A percentile compares a stretch with the other conserved stretches of the same genome.
phyloP scores from a whole-genome alignment of 805 yeast genomes.

The Pichia thaimueangensis region DNA sequence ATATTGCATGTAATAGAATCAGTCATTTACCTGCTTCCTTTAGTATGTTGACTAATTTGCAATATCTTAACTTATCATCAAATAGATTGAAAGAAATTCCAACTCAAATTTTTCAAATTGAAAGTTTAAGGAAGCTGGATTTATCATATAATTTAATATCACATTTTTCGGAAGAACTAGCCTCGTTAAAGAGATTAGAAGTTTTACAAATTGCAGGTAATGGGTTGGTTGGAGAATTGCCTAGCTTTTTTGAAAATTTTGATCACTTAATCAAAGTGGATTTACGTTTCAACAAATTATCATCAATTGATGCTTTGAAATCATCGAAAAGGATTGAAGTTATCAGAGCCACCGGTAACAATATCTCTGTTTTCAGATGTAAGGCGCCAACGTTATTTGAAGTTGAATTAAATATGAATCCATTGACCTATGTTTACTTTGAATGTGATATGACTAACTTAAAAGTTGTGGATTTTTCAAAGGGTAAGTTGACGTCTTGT shows the following conservation, averaged over 20 bases:
- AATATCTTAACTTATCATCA: constrained; percentile 68
- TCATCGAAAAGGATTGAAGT: constrained; percentile 58
- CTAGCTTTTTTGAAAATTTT: constrained; percentile 47
- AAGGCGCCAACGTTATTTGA: constrained; percentile 57
- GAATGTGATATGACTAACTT: constrained; percentile 49
- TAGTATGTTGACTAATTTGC: constrained; percentile 46
- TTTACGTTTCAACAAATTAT: constrained; percentile 59
- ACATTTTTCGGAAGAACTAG: constrained; percentile 53
- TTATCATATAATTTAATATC: constrained; percentile 73
- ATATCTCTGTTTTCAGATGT: constrained; percentile 63
- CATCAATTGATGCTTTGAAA: constrained; percentile 51
- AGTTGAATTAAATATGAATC: constrained; percentile 74
- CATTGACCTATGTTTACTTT: constrained; percentile 63
- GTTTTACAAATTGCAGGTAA: constrained; percentile 74
- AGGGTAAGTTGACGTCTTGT: constrained; percentile 74
- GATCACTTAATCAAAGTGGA: constrained; percentile 63
- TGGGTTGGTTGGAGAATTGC: constrained; percentile 46
- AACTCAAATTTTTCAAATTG: constrained; percentile 54
- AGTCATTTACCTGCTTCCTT: constrained; percentile 55
- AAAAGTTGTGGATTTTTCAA: constrained; percentile 68
- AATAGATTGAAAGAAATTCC: constrained; percentile 63
- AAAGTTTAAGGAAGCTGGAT: constrained; percentile 60
- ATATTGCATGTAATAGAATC: constrained; percentile 71
- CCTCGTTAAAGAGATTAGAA: constrained; percentile 52
- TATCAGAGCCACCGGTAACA: constrained; percentile 68